Percentiles rank a stretch among this genome's conserved stretches.
Evolutionary conservation across 2,329 filamentous ascomycete genomes (phyloP).

Genomic region (Xylariales sp.): DNA sequence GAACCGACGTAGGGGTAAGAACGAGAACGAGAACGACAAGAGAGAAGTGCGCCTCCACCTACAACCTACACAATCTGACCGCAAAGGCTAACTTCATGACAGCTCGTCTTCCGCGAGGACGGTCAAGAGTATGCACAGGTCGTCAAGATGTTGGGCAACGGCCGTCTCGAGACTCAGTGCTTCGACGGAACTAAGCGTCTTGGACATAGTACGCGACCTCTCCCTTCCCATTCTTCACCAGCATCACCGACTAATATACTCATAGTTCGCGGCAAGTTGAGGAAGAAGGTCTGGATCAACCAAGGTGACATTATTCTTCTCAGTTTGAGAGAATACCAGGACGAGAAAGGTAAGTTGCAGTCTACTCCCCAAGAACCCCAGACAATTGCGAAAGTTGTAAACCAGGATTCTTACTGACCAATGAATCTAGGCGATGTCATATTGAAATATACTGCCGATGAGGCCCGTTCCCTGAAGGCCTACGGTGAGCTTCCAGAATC

Average conservation of each 20-base stretch:
- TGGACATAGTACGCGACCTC: not conserved
- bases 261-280: slow-evolving; percentile 86
- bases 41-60: too few species aligned
- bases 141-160: slow-evolving; percentile 94
- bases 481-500: slow-evolving; percentile 96
- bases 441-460: slow-evolving; percentile 93
- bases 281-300: slow-evolving; percentile 99
- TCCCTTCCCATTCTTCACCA: slow-evolving; percentile 46
- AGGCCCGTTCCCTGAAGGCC: slow-evolving; percentile 90
- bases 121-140: slow-evolving; percentile 77
- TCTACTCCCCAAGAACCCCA: not conserved
- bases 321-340: slow-evolving; percentile 86
- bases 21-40: slow-evolving; percentile 99
- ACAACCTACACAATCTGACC: too few species aligned
- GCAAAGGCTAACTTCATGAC: too few species aligned
- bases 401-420: too few species aligned
- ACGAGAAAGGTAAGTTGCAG: too few species aligned
- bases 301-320: slow-evolving; percentile 91
- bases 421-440: slow-evolving; percentile 89
- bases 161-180: slow-evolving; percentile 85
- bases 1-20: slow-evolving; percentile 79
- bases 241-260: not conserved
- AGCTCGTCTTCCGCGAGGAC: slow-evolving; percentile 98
- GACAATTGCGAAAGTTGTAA: too few species aligned
- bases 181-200: slow-evolving; percentile 84